These are phyloP conservation scores for Podospora pseudopauciseta DNA, from an alignment of 495 filamentous ascomycete species.

Conservation along the genomic window DNA sequence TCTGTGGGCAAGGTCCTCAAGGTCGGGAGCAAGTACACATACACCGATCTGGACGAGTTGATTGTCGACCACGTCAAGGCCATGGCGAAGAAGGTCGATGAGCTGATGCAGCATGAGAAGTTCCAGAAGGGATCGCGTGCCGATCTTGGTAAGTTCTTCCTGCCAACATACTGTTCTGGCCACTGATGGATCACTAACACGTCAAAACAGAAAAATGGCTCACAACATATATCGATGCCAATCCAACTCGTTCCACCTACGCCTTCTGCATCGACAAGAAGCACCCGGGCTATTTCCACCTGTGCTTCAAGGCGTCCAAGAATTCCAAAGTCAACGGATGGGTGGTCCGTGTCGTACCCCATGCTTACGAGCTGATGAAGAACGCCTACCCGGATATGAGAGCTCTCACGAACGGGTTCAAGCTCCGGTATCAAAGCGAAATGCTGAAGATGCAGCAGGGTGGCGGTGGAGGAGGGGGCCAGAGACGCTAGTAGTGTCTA, in stretches of 20 bases:
- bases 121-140: conserved; percentile 75
- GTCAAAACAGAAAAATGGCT: conserved; percentile 78
- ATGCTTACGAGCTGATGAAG: conserved; percentile 78
- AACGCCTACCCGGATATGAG: conserved; percentile 90
- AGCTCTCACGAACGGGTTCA: conserved; percentile 83
- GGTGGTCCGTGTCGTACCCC: conserved; percentile 86
- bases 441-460: conserved; percentile 41
- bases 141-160: conserved; percentile 69
- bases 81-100: conserved; percentile 96
- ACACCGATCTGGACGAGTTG: conserved; percentile 93
- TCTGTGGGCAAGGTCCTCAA: conserved; percentile 80
- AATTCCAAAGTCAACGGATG: conserved; percentile 68
- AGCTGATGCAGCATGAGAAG: conserved; percentile 89
- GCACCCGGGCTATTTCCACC: conserved; percentile 88
- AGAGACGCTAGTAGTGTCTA: not conserved
- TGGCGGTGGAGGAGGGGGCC: conserved; percentile 21
- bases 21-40: conserved; percentile 81
- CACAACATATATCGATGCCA: conserved; percentile 89
- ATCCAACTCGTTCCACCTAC: conserved; percentile 89
- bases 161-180: conserved; percentile 1
- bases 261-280: conserved; percentile 90
- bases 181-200: conserved; percentile 31
- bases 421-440: conserved; percentile 52
- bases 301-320: conserved; percentile 91
- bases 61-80: conserved; percentile 96